Conservation (phyloP, 2,329 filamentous ascomycete genomes). For the Emergomyces pasteurianus region DNA sequence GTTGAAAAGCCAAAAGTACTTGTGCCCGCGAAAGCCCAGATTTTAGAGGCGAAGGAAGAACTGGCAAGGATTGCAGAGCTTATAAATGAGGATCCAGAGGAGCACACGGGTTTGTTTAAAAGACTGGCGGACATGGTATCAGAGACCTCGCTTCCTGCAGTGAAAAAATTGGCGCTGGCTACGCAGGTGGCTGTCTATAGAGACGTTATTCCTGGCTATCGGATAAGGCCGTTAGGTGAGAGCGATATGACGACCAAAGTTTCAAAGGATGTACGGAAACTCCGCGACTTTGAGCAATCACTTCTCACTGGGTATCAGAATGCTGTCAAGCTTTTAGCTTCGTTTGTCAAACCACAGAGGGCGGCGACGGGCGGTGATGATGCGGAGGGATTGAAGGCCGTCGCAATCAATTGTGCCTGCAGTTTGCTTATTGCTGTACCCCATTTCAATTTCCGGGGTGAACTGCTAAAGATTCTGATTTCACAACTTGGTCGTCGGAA, state of each 20-base stretch:
- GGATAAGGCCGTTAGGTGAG: conserved; percentile 72
- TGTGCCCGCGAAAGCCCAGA: conserved; percentile 64
- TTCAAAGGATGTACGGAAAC: conserved; percentile 77
- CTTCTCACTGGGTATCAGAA: conserved; percentile 73
- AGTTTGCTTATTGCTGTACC: conserved; percentile 68
- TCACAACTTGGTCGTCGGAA: conserved; percentile 64
- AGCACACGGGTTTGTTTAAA: conserved; percentile 70
- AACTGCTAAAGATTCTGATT: conserved; percentile 77
- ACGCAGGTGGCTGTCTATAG: conserved; percentile 88
- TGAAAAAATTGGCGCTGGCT: conserved; percentile 75
- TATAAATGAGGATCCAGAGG: conserved; percentile 87
- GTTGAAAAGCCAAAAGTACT: conserved; percentile 45
- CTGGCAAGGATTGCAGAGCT: conserved; percentile 67
- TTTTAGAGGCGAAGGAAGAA: conserved; percentile 81
- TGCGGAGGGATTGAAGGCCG: conserved; percentile 44
- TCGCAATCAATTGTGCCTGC: conserved; percentile 79
- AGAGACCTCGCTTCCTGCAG: conserved; percentile 51
- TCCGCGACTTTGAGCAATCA: conserved; percentile 77
- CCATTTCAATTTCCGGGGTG: conserved; percentile 92
- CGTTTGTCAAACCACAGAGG: conserved; percentile 49
- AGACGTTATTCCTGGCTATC: conserved; percentile 90
- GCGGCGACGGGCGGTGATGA: conserved; percentile 19
- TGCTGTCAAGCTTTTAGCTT: conserved; percentile 66
- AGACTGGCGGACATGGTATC: conserved; percentile 63
- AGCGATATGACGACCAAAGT: conserved; percentile 66